Conservation (phyloP, 2,329 filamentous ascomycete species). For the Nemania sp. region DNA sequence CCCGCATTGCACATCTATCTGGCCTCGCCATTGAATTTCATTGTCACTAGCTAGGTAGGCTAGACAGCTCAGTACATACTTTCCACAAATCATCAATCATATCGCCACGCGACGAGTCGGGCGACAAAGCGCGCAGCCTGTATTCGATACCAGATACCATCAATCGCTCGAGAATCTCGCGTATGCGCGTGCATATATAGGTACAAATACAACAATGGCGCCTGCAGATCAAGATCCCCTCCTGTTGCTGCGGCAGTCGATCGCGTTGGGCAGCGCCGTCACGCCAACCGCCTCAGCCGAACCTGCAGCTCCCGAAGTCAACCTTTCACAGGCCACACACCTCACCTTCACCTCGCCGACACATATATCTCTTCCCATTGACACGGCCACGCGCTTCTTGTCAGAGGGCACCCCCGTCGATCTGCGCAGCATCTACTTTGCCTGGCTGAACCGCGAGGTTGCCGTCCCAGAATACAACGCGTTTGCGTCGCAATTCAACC, state of each 20-base stretch:
- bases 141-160: not conserved
- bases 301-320: slow-evolving; percentile 69
- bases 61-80: slow-evolving; percentile 4
- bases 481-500: slow-evolving; percentile 82
- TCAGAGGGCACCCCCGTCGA: slow-evolving; percentile 82
- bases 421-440: slow-evolving; percentile 94
- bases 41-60: slow-evolving; percentile 21
- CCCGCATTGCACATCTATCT: no score
- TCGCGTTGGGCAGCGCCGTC: slow-evolving; percentile 76
- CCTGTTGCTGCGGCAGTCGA: slow-evolving; percentile 83
- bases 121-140: not conserved
- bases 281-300: slow-evolving; percentile 80
- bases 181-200: not conserved
- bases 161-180: not conserved
- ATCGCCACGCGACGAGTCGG: not conserved
- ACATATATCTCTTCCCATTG: slow-evolving; percentile 74
- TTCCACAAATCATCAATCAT: not conserved
- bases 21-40: slow-evolving; percentile 32
- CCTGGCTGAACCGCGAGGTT: slow-evolving; percentile 92
- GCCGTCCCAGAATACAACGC: slow-evolving; percentile 92
- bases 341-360: slow-evolving; percentile 76
- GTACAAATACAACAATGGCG: slow-evolving; percentile 62
- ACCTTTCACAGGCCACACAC: slow-evolving; percentile 80
- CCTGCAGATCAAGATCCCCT: slow-evolving; percentile 78
- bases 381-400: slow-evolving; percentile 84